These are phyloP conservation scores for Glomus cerebriforme DNA, from an alignment of 192 early-diverging fungal species.

Conservation along the genomic window DNA sequence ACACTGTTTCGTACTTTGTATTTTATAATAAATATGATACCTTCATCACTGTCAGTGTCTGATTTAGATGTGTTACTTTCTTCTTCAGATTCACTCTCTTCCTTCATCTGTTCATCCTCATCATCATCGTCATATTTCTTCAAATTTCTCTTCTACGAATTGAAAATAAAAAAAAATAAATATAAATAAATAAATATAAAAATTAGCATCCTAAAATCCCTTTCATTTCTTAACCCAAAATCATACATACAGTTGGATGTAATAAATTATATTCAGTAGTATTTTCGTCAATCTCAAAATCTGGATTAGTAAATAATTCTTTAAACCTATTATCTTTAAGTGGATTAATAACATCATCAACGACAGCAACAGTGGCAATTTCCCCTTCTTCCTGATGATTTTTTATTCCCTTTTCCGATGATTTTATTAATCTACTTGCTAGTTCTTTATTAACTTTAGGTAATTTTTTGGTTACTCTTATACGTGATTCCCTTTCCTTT, in stretches of 20 bases:
- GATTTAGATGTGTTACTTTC: slow-evolving; percentile 31
- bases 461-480: slow-evolving; percentile 82
- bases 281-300: slow-evolving; percentile 87
- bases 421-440: slow-evolving; percentile 68
- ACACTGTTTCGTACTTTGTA: background rate
- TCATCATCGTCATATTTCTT: slow-evolving; percentile 33
- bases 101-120: slow-evolving; percentile 9
- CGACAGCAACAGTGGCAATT: background rate
- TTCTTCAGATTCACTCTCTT: slow-evolving; percentile 35
- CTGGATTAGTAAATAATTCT: slow-evolving; percentile 85
- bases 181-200: background rate
- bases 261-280: slow-evolving; percentile 81
- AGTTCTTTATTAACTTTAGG: slow-evolving; percentile 93
- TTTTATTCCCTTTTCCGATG: slow-evolving; percentile 45
- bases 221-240: background rate
- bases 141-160: slow-evolving; percentile 15
- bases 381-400: slow-evolving; percentile 43
- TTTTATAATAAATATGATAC: background rate
- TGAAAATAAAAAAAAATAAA: background rate
- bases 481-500: slow-evolving; percentile 84
- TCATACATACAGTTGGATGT: slow-evolving; percentile 41
- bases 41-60: slow-evolving; percentile 48
- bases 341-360: slow-evolving; percentile 48
- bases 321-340: slow-evolving; percentile 86
- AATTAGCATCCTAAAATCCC: no score